Conservation (phyloP, 1,284 basidiomycete species). For the Cutaneotrichosporon sp. region DNA sequence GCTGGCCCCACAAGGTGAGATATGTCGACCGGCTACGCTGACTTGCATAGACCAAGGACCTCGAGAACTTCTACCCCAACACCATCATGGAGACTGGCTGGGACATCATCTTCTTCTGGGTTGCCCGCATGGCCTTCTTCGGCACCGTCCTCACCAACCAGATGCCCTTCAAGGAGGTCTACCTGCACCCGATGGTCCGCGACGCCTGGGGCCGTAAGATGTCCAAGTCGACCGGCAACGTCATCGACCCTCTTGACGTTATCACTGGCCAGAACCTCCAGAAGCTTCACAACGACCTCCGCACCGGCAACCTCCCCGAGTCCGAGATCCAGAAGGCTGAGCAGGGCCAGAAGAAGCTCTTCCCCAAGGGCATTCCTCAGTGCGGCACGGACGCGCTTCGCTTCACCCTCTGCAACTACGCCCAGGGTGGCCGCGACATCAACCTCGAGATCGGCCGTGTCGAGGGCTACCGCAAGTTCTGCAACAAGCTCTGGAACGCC, state of each 20-base stretch:
- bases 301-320: constrained; percentile 90
- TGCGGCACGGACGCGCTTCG: constrained; percentile 96
- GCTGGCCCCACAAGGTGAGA: constrained; percentile 87
- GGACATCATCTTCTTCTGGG: constrained; percentile 99
- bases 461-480: constrained; percentile 99
- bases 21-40: constrained; percentile 62
- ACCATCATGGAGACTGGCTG: constrained; percentile 94
- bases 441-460: constrained; percentile 94
- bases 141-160: constrained; percentile 85
- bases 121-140: constrained; percentile 96
- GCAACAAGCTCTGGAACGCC: constrained; percentile 99
- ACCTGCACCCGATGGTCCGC: constrained; percentile 98
- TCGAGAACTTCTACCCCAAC: constrained; percentile 82
- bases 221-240: constrained; percentile 98
- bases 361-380: constrained; percentile 98
- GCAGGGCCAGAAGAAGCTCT: constrained; percentile 97
- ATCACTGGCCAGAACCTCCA: constrained; percentile 85
- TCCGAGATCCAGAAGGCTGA: constrained; percentile 91
- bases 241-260: constrained; percentile 96
- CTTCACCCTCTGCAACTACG: constrained; percentile 94
- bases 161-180: constrained; percentile 97
- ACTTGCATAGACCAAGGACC: constrained; percentile 70
- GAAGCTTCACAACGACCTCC: constrained; percentile 81
- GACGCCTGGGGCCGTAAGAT: constrained; percentile 99
- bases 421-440: constrained; percentile 83